A percentile compares a stretch with the other conserved stretches of the same genome.
Evolutionary conservation across 73 alveolate genomes (phyloP).

Genomic region (Uronychia setigera): DNA sequence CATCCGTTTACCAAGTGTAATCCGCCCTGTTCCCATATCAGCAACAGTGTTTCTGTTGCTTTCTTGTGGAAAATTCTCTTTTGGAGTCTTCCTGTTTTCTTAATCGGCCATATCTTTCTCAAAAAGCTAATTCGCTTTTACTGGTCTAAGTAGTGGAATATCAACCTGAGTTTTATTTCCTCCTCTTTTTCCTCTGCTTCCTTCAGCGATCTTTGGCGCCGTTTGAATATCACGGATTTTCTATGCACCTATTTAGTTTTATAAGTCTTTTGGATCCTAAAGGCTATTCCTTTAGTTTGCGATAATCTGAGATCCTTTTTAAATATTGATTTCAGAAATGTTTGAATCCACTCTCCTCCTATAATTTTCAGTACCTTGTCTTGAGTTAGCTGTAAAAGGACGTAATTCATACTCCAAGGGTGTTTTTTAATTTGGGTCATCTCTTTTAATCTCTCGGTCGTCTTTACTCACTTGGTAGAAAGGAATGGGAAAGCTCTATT

Average conservation of each 20-base stretch:
- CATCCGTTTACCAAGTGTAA: background rate
- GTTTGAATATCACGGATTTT: background rate
- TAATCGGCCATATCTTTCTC: background rate
- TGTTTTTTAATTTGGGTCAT: no score
- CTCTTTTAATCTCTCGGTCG: background rate
- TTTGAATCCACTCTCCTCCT: background rate
- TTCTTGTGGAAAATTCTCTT: background rate
- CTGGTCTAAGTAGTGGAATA: background rate
- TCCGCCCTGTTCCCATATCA: background rate
- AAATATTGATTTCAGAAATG: background rate
- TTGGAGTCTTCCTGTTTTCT: background rate
- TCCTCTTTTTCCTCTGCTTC: no score
- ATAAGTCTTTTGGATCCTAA: background rate
- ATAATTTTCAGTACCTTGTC: no score
- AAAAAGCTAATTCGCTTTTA: background rate
- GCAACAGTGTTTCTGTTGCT: background rate
- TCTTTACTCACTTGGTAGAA: background rate
- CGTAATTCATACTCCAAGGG: background rate
- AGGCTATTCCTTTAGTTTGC: background rate
- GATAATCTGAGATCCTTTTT: background rate
- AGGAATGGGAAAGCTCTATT: no score
- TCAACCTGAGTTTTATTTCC: background rate
- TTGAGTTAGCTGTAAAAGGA: background rate
- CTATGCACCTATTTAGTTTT: background rate
- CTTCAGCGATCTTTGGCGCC: background rate